Evolutionary conservation across 164 flowering plant genomes (phyloP).

Genomic region (Magnolia officinalis): DNA sequence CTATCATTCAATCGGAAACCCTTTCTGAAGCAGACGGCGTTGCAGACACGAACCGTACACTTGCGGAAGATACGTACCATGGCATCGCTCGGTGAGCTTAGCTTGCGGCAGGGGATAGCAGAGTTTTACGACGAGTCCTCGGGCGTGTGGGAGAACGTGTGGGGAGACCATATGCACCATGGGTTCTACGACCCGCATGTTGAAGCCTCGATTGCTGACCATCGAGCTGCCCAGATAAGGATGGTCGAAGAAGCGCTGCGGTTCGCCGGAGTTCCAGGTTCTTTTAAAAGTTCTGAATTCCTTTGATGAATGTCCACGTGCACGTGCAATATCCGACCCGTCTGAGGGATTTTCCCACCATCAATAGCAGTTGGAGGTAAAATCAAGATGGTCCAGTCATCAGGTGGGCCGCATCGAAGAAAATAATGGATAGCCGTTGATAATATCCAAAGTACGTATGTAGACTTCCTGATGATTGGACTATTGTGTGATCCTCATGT

Average conservation of each 20-base stretch:
- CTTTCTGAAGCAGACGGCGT: not conserved
- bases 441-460: no score
- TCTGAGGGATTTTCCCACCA: no score
- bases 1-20: not conserved
- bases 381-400: no score
- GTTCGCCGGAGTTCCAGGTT: constrained; percentile 65
- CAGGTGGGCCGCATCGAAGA: no score
- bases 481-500: no score
- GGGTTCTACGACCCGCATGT: constrained; percentile 65
- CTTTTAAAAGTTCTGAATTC: no score
- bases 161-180: constrained; percentile 99
- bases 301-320: no score
- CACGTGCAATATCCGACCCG: no score
- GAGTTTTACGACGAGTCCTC: constrained; percentile 86
- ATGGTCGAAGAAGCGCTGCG: constrained; percentile 85
- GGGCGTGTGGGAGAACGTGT: constrained; percentile 70
- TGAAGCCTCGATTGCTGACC: constrained; percentile 47
- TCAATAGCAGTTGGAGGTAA: no score
- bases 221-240: constrained; percentile 82
- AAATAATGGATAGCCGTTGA: no score
- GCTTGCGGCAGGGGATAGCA: constrained; percentile 65
- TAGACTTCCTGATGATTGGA: no score
- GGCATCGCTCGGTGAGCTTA: not conserved
- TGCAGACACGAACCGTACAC: not conserved
- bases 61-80: not conserved